Base-by-base conservation (phyloP, 2,329 filamentous ascomycete species). In the Ophiocordyceps camponoti-floridani region DNA sequence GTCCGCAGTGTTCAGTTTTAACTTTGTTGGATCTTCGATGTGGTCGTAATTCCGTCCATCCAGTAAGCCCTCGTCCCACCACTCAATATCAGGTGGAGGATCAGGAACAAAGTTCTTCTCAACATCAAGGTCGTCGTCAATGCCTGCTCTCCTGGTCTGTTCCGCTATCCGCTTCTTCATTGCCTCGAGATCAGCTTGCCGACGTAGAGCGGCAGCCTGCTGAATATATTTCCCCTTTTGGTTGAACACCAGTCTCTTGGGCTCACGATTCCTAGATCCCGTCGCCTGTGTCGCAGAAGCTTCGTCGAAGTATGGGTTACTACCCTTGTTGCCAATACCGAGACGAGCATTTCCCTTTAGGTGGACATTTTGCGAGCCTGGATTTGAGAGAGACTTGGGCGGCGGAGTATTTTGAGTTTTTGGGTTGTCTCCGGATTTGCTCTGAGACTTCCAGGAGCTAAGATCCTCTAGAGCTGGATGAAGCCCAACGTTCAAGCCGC, bases 201-300 rank as follows among this genome's bases (percentile, higher is more conserved):
- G 77, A 49, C 91, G 80, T 44, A 95, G 67, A 46, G 88, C 88
- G 59, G 85, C 89, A 8, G 84, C 91, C 63, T 96, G 89, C 50
- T 87, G 82, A 48, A 96, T 94, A 57, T 94, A 96, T 71, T 96
- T 96, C 44, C 91, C 91, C 61, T 94, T 93, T 53, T 88, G 80
- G 54, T 95, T 94, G 68, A 98, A 96, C 12, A 86, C 67, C 16
- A 98, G 70, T 50, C 84, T 79, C 47, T 84, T 79, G 11, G 85
- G 75, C 50, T 83, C 72, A 43, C 87, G 74, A 35, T 73, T 68
- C 53, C 81, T 84, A 30, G 58, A 55, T 61, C 68, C 49, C 56
- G 45, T 67, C 65, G 51, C 70, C 69, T 81, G 77, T 4, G 71
- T 65, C n/a, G 74, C 72, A 12, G 79, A 62, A 50, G 66, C 80